Conservation (phyloP, 192 early-diverging fungal species). For the Linderina pennispora region DNA sequence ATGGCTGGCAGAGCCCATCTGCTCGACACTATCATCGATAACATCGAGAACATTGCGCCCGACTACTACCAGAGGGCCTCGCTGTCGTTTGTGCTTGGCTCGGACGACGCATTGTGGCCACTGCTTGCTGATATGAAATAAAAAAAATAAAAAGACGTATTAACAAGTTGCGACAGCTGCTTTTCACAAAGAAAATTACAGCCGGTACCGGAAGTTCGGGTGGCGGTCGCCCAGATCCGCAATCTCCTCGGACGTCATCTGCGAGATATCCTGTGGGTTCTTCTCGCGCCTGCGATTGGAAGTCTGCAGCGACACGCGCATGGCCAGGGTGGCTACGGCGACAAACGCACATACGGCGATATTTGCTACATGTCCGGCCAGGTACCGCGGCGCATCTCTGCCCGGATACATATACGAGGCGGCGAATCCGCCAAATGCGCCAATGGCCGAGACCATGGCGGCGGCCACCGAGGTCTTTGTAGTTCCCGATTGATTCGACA, state of each 20-base stretch:
- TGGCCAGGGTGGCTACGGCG: not conserved
- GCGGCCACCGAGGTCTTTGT: conserved; percentile 3
- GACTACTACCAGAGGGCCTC: conserved; percentile 63
- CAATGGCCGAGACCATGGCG: conserved; percentile 5
- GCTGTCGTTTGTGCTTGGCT: conserved; percentile 55
- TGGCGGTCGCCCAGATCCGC: conserved; percentile 3
- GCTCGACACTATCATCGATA: conserved; percentile 62
- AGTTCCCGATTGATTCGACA: conserved; percentile 5
- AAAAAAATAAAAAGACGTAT: too few relatives aligned
- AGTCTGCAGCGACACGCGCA: not conserved
- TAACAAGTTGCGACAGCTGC: too few relatives aligned
- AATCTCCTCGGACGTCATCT: not conserved
- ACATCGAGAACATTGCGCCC: conserved; percentile 53
- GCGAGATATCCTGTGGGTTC: not conserved
- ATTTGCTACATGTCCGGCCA: conserved; percentile 3
- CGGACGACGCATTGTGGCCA: conserved; percentile 35
- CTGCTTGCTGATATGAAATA: too few relatives aligned
- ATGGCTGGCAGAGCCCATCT: conserved; percentile 61
- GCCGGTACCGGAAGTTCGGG: conserved; percentile 1
- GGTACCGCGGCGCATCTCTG: not conserved
- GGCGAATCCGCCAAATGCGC: conserved; percentile 5
- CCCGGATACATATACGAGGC: conserved; percentile 4
- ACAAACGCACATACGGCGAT: conserved; percentile 2
- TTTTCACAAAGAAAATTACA: too few relatives aligned
- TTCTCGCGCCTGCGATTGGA: conserved; percentile 1